These are phyloP conservation scores for Phytopythium chamaehyphon DNA, from an alignment of 352 stramenopile species.

Conservation along the genomic window DNA sequence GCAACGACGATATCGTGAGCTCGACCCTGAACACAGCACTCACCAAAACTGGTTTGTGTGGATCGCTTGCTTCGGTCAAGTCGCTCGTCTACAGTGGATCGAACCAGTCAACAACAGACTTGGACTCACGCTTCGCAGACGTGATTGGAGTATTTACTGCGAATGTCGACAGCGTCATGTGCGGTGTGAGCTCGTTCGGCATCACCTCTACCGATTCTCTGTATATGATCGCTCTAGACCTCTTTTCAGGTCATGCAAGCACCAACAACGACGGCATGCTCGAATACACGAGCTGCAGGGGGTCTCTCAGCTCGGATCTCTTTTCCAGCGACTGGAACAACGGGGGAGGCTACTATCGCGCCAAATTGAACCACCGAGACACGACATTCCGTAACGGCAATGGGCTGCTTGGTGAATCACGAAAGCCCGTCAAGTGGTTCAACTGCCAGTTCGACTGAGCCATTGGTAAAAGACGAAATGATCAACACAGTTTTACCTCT, in stretches of 20 bases:
- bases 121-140: conserved; percentile 12
- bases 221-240: conserved; percentile 5
- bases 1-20: conserved; percentile 7
- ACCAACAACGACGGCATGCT: conserved; percentile 24
- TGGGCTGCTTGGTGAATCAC: conserved; percentile 18
- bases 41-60: conserved; percentile 14
- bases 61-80: conserved; percentile 8
- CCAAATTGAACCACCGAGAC: conserved; percentile 30
- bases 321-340: conserved; percentile 2
- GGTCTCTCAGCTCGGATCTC: neutral
- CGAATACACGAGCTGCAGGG: conserved; percentile 22
- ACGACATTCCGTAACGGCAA: conserved; percentile 20
- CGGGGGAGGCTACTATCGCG: conserved; percentile 19
- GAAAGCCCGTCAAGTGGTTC: conserved; percentile 34
- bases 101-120: conserved; percentile 4
- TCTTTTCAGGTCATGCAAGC: conserved; percentile 16
- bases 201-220: conserved; percentile 16
- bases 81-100: conserved; percentile 17
- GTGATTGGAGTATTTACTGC: conserved; percentile 7
- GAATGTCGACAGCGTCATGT: conserved; percentile 19
- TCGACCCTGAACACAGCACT: conserved; percentile 10
- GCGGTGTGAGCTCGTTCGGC: conserved; percentile 13
- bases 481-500: too few species aligned
- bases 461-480: too few species aligned
- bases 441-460: conserved; percentile 21